Evolutionary conservation across 352 stramenopile genomes (phyloP), one percentile per base, ranked within the genome.

Genomic region (Pythium brassicae): DNA sequence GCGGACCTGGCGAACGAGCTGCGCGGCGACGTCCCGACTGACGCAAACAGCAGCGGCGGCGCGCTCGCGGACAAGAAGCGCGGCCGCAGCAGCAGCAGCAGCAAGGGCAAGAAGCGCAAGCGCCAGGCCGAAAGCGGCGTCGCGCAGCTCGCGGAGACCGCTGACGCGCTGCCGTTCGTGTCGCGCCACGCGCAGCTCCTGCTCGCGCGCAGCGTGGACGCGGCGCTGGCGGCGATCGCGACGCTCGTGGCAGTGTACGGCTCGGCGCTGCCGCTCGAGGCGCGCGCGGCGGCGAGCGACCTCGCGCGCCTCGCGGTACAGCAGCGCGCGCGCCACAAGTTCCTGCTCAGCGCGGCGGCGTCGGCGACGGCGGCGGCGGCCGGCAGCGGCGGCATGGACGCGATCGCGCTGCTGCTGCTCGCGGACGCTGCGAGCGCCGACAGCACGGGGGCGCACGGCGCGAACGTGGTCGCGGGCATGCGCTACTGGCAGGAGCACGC

Each of bases 81-180:
- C 15, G 55, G 63, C 37, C 20, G 39, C 15, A 52, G 47, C 50
- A 62, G 46, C 29, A 61, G n/a, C 47, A 54, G 56, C 48, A 68
- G 47, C 25, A 94, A 92, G 59, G 84, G 77, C 60, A 94, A 94
- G 69, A 94, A 94, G 65, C 82, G 84, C 50, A 92, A 92, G 68
- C 84, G 84, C 35, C 77, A 89, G 53, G 68, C 75, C 26, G 66
- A 83, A 23, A 27, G 48, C 48, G 39, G 29, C 48, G 51, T 84
- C 12, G 74, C 79, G 27, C 69, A 80, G 50, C 72, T 86, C 19
- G 66, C 71, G 10, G 58, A 76, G 3, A 68, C 72, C 20, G 69
- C 56, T 25, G 26, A 65, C 14, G 66, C 42, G n/a, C 20, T 69
- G 23, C 62, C 58, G 50, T 92, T 87, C 57, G 62, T 90, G 46